Evolutionary conservation across 805 yeast genomes (phyloP).

Genomic region (Candida saitoana): DNA sequence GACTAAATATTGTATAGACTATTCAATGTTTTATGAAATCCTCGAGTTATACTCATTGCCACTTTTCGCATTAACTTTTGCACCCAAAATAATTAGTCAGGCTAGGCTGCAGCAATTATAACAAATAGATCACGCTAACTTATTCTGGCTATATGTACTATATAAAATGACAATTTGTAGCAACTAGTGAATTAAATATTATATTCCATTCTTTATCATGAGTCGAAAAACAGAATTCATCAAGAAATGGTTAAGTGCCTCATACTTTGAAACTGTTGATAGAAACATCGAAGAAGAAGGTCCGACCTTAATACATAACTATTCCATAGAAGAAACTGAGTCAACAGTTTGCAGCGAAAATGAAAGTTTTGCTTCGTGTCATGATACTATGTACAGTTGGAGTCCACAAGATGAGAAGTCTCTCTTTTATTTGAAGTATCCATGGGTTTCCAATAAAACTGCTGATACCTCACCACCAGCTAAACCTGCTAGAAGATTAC

Average conservation of each 20-base stretch:
- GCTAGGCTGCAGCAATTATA: neutral
- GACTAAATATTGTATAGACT: neutral
- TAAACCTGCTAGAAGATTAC: neutral
- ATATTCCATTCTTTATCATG: neutral
- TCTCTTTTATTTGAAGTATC: slow-evolving; percentile 1
- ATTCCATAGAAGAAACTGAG: neutral
- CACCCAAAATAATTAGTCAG: neutral
- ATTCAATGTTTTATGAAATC: no score
- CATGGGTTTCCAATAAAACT: neutral
- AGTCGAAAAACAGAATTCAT: neutral
- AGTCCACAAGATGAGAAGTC: slow-evolving; percentile 1
- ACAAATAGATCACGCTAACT: neutral
- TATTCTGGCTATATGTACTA: neutral
- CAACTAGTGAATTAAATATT: neutral
- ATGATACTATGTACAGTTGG: slow-evolving; percentile 1
- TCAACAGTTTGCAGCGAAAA: neutral
- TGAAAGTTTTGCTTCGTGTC: slow-evolving; percentile 1
- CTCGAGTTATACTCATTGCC: no score
- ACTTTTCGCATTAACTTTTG: neutral
- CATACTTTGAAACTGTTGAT: neutral
- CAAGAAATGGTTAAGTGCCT: neutral
- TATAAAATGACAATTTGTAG: neutral
- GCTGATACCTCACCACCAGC: neutral
- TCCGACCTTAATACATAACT: neutral
- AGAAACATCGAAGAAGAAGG: neutral